Evolutionary conservation across 352 stramenopile genomes (phyloP).

Genomic region (Pythium scleroteichum): DNA sequence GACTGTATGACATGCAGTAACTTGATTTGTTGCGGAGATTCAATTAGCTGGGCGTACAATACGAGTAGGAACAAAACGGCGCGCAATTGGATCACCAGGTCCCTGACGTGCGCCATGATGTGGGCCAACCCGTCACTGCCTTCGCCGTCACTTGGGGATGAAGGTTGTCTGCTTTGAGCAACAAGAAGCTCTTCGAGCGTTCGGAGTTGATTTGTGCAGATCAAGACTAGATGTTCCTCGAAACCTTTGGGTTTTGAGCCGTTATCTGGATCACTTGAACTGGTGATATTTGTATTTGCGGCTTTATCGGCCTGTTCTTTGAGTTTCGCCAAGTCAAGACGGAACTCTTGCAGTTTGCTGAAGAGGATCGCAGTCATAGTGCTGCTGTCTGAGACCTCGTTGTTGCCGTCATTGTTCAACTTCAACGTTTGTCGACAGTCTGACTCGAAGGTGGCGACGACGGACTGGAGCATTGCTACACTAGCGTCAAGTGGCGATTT

Average conservation of each 20-base stretch:
- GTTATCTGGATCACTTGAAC: not conserved
- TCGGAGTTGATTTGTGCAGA: conserved; percentile 25
- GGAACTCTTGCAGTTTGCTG: conserved; percentile 40
- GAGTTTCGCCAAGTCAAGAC: conserved; percentile 49
- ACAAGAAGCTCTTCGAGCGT: conserved; percentile 26
- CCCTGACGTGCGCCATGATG: conserved; percentile 28
- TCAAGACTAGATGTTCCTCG: conserved; percentile 27
- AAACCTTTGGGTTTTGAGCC: conserved; percentile 13
- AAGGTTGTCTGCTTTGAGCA: conserved; percentile 11
- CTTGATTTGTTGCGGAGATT: conserved; percentile 39
- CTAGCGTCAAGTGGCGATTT: conserved; percentile 37
- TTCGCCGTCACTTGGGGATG: not conserved
- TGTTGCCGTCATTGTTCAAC: not conserved
- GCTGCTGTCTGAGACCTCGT: conserved; percentile 2
- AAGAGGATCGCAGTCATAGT: conserved; percentile 32
- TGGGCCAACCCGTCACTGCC: not conserved
- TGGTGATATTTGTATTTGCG: not conserved
- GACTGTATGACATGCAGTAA: conserved; percentile 34
- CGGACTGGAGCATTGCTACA: conserved; percentile 41
- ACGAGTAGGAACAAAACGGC: conserved; percentile 54
- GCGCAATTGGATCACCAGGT: conserved; percentile 65
- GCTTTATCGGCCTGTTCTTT: conserved; percentile 48
- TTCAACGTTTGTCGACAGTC: conserved; percentile 23
- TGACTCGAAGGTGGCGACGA: conserved; percentile 39
- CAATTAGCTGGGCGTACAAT: conserved; percentile 39